Percentiles rank a stretch among this genome's conserved stretches.
Evolutionary conservation across 441 rosid species (phyloP).

Genomic region (Brassica hybrid): DNA sequence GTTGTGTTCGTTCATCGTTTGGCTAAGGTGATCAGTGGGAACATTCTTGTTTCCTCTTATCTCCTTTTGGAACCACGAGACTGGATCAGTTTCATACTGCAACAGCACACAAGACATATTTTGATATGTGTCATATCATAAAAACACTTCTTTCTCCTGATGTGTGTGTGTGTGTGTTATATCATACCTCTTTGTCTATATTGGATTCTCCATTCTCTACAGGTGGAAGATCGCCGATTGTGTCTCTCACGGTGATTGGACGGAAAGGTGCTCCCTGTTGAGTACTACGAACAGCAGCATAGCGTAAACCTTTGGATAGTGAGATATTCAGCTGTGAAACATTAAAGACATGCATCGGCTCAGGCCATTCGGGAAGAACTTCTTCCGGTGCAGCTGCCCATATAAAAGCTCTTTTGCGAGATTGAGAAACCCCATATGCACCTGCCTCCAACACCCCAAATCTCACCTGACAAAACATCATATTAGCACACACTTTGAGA

Average conservation of each 20-base stretch:
- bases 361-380: slow-evolving; percentile 94
- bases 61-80: slow-evolving; percentile 74
- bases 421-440: too few relatives aligned
- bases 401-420: too few relatives aligned
- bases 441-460: too few relatives aligned
- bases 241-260: slow-evolving; percentile 84
- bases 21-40: slow-evolving; percentile 75
- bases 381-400: slow-evolving; percentile 81
- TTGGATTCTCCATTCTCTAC: slow-evolving; percentile 72
- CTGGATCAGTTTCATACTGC: slow-evolving; percentile 67
- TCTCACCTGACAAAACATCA: slow-evolving; percentile 53
- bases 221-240: slow-evolving; percentile 86
- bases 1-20: slow-evolving; percentile 82
- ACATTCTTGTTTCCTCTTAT: slow-evolving; percentile 55
- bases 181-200: slow-evolving; percentile 53
- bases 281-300: slow-evolving; percentile 81
- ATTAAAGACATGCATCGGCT: slow-evolving; percentile 93
- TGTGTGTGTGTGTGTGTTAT: background rate
- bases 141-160: background rate
- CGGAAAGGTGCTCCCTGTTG: slow-evolving; percentile 86
- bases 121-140: background rate
- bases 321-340: slow-evolving; percentile 65
- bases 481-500: background rate
- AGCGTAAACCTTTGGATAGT: slow-evolving; percentile 52
- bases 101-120: background rate